Conservation (phyloP, 768 basidiomycete genomes). For the Hypholoma sublateritium region DNA sequence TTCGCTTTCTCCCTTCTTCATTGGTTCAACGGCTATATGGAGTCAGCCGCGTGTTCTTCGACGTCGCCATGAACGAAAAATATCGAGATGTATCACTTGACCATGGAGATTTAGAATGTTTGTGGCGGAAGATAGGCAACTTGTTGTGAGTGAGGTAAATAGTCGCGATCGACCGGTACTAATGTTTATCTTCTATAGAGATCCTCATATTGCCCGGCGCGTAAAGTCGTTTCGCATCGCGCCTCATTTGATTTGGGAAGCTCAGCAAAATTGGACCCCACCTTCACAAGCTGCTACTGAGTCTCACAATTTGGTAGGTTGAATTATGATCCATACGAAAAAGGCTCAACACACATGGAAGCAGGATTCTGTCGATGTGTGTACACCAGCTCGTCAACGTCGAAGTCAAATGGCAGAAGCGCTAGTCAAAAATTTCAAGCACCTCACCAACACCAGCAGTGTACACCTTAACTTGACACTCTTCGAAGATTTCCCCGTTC, state of each 20-base stretch:
- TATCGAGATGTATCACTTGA: constrained; percentile 9
- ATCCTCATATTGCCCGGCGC: constrained; percentile 6
- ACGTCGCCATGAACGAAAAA: constrained; percentile 13
- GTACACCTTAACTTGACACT: neutral
- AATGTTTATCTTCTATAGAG: neutral
- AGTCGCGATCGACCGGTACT: neutral
- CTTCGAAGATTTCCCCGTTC: neutral
- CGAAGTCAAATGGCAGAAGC: neutral
- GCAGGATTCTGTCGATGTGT: neutral
- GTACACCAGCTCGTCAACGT: neutral
- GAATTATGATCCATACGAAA: neutral
- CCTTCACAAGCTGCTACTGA: too few relatives aligned
- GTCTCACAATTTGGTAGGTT: neutral
- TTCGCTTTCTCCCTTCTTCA: constrained; percentile 7
- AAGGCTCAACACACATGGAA: too few relatives aligned
- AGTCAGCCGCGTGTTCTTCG: constrained; percentile 17
- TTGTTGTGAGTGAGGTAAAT: constrained; percentile 2
- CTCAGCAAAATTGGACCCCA: too few relatives aligned
- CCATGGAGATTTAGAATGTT: neutral
- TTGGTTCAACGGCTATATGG: constrained; percentile 5
- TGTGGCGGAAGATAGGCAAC: neutral
- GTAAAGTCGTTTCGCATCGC: constrained; percentile 4
- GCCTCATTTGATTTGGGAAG: neutral
- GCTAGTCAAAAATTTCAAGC: neutral
- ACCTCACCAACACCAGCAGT: neutral